Percentiles rank a stretch among this genome's conserved stretches.
Evolutionary conservation across 225 moss, liverwort and hornwort genomes (phyloP).

Genomic region (Takakia lepidozioides): DNA sequence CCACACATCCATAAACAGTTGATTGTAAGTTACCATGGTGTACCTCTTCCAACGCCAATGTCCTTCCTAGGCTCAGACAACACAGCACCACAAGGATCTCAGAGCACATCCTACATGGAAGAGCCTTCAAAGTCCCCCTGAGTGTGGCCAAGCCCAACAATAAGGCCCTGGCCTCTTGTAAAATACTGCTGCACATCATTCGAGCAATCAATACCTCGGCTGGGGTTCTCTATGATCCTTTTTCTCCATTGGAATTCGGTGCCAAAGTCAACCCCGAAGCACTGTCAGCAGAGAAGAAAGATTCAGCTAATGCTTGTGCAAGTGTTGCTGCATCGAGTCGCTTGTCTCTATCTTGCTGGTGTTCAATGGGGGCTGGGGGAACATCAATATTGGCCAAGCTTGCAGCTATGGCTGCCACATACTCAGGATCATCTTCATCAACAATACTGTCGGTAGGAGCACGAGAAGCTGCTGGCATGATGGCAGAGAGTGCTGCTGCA

Average conservation of each 20-base stretch:
- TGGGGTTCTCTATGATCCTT: no score
- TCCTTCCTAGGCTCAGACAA: no score
- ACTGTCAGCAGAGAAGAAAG: constrained; percentile 43
- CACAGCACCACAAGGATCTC: no score
- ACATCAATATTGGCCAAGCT: constrained; percentile 34
- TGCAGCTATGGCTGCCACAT: constrained; percentile 39
- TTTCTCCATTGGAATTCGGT: neutral
- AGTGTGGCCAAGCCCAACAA: no score
- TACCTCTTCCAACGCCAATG: no score
- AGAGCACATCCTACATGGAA: no score
- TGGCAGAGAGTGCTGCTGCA: constrained; percentile 47
- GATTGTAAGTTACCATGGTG: no score
- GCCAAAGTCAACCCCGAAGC: constrained; percentile 31
- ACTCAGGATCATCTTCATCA: constrained; percentile 23
- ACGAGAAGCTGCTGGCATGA: constrained; percentile 12
- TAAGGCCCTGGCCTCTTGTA: no score
- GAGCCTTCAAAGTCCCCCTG: no score
- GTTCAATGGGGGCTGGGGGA: constrained; percentile 12
- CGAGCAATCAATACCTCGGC: no score
- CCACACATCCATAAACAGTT: no score
- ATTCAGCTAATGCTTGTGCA: constrained; percentile 46
- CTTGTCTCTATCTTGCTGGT: constrained; percentile 6
- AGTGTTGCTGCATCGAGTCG: constrained; percentile 39
- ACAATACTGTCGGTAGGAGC: constrained; percentile 7
- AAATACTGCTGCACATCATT: no score